A percentile compares a stretch with the other conserved stretches of the same genome.
These are phyloP conservation scores for Coniochaeta hoffmannii DNA, from an alignment of 2,329 filamentous ascomycete species.

Conservation along the genomic window DNA sequence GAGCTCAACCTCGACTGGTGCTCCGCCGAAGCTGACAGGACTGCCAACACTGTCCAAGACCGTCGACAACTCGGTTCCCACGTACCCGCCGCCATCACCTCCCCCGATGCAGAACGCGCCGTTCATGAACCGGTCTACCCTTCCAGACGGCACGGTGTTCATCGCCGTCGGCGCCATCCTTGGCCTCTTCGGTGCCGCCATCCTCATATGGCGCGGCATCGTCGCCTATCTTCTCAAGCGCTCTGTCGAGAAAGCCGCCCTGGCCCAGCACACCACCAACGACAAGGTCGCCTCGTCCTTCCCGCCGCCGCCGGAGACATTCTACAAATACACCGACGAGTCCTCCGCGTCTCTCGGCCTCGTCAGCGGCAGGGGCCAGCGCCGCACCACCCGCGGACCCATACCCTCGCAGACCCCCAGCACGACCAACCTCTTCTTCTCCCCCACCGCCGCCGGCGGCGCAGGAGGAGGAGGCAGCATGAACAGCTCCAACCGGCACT, in stretches of 20 bases:
- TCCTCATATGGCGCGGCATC: slow-evolving; percentile 81
- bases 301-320: slow-evolving; percentile 47
- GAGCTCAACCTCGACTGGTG: slow-evolving; percentile 4
- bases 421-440: slow-evolving; percentile 81
- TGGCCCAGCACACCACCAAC: slow-evolving; percentile 62
- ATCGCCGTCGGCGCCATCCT: slow-evolving; percentile 88
- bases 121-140: slow-evolving; percentile 80
- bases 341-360: slow-evolving; percentile 40
- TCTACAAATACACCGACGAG: slow-evolving; percentile 58
- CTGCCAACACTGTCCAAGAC: slow-evolving; percentile 35
- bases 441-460: slow-evolving; percentile 71
- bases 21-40: slow-evolving; percentile 17
- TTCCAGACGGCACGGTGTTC: slow-evolving; percentile 92
- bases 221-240: slow-evolving; percentile 89
- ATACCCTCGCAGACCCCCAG: slow-evolving; percentile 48
- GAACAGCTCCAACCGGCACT: slow-evolving; percentile 55
- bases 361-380: slow-evolving; percentile 39
- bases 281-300: slow-evolving; percentile 59
- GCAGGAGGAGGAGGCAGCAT: slow-evolving; percentile 46
- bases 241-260: slow-evolving; percentile 79
- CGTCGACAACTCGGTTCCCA: slow-evolving; percentile 29
- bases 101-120: slow-evolving; percentile 80
- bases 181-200: slow-evolving; percentile 71
- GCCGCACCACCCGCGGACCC: slow-evolving; percentile 44
- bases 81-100: slow-evolving; percentile 66